Evolutionary conservation across 2,329 filamentous ascomycete species (phyloP).

Genomic region (Tolypocladium tropicale): DNA sequence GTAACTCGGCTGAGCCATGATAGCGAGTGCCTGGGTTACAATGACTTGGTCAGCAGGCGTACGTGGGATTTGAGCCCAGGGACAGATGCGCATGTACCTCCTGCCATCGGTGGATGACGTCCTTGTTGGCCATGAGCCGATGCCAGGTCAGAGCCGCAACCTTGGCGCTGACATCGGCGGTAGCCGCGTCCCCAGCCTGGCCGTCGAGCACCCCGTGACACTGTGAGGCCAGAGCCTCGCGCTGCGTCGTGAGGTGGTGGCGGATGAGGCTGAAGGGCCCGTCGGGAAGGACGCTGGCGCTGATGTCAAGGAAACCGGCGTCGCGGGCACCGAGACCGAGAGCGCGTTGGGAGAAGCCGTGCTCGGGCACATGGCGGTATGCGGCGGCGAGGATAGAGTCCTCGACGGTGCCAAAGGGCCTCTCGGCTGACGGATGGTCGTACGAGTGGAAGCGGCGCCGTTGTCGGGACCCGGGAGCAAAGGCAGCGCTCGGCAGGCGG

Average conservation of each 20-base stretch:
- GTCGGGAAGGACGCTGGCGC: constrained; percentile 68
- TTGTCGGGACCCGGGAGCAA: background rate
- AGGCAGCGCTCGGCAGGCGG: background rate
- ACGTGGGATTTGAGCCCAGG: background rate
- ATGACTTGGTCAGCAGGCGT: background rate
- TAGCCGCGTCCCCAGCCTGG: constrained; percentile 4
- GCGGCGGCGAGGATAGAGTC: constrained; percentile 71
- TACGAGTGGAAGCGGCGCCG: constrained; percentile 57
- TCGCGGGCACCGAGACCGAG: constrained; percentile 73
- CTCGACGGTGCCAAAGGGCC: constrained; percentile 59
- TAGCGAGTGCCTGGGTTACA: constrained; percentile 62
- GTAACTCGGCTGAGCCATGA: constrained; percentile 80
- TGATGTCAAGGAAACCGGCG: constrained; percentile 77
- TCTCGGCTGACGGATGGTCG: constrained; percentile 49
- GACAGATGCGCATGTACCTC: constrained; percentile 45
- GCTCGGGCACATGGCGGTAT: constrained; percentile 62
- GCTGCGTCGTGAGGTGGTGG: constrained; percentile 62
- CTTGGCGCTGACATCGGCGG: constrained; percentile 45
- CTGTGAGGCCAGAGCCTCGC: constrained; percentile 44
- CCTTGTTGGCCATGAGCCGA: constrained; percentile 62
- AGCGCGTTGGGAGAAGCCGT: constrained; percentile 71
- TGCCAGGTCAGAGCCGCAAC: constrained; percentile 66
- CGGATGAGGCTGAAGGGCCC: constrained; percentile 74
- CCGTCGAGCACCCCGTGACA: constrained; percentile 27
- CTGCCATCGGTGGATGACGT: constrained; percentile 71